These are phyloP conservation scores for Skeletonema grethae DNA, from an alignment of 108 stramenopile genomes.

Conservation along the genomic window DNA sequence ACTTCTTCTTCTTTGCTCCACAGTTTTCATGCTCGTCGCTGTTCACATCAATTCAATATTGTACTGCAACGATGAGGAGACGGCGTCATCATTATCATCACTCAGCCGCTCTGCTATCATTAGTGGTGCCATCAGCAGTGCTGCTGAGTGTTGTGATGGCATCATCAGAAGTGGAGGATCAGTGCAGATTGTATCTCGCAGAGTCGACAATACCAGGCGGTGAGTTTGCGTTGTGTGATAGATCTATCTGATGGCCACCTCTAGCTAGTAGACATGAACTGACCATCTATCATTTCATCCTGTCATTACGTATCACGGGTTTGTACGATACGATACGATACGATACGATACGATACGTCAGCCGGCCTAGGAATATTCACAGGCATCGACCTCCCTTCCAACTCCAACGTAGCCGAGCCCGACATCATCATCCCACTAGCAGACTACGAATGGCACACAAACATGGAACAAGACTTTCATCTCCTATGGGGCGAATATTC, in stretches of 20 bases:
- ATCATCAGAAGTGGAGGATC: slow-evolving; percentile 2
- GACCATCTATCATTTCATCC: too few species aligned
- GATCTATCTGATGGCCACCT: too few species aligned
- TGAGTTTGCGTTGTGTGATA: neutral
- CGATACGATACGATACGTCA: too few species aligned
- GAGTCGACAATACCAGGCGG: slow-evolving; percentile 31
- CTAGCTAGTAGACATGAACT: too few species aligned
- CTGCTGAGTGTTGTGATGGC: neutral
- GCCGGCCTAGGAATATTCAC: slow-evolving; percentile 56
- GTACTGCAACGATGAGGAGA: neutral
- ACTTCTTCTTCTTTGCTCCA: too few species aligned
- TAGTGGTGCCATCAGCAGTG: neutral
- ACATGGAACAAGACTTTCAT: slow-evolving; percentile 33
- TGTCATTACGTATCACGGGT: too few species aligned
- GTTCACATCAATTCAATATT: too few species aligned
- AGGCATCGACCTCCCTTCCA: slow-evolving; percentile 22
- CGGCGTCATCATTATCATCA: neutral
- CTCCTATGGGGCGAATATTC: slow-evolving; percentile 44
- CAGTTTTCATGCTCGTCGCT: too few species aligned
- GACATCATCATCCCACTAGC: slow-evolving; percentile 44
- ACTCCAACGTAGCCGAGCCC: slow-evolving; percentile 39
- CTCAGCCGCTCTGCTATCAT: neutral
- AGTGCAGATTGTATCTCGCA: slow-evolving; percentile 25
- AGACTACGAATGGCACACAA: slow-evolving; percentile 29
- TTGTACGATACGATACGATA: too few species aligned